Conservation (phyloP, 2,329 filamentous ascomycete genomes). For the Dothideomycetes sp. region DNA sequence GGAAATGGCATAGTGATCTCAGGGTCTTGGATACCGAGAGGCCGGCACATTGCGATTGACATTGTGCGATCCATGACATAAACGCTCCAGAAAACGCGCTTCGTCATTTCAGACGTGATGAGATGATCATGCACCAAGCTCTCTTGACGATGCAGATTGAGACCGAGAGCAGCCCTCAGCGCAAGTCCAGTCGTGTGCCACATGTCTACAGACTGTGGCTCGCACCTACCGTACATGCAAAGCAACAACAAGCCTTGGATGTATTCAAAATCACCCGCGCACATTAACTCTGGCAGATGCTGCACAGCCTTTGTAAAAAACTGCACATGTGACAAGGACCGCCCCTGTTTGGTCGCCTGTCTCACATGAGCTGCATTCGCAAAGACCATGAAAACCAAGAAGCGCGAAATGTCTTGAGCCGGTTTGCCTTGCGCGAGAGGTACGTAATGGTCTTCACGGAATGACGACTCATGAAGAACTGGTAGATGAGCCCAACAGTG, state of each 20-base stretch:
- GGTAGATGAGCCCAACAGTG: not conserved
- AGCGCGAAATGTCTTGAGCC: not conserved
- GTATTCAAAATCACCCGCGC: too few species aligned
- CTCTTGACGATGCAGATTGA: not conserved
- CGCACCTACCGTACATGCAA: too few species aligned
- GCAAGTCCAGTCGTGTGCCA: not conserved
- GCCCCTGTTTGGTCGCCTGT: not conserved
- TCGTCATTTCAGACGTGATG: not conserved
- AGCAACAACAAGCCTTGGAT: too few species aligned
- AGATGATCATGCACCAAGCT: not conserved
- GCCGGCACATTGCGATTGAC: not conserved
- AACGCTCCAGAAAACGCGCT: not conserved
- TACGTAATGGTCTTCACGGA: not conserved
- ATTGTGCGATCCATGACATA: not conserved
- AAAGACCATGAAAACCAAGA: slow-evolving; percentile 1
- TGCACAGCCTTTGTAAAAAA: not conserved
- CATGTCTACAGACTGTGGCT: too few species aligned
- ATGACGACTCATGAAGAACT: not conserved
- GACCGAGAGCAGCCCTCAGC: not conserved
- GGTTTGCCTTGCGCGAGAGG: not conserved
- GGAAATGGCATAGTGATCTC: not conserved
- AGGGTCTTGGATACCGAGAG: not conserved
- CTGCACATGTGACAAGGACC: not conserved
- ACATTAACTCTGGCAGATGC: too few species aligned
- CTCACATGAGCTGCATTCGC: not conserved